Conservation (phyloP, 1,284 basidiomycete genomes). For the Clitocybe nebularis region DNA sequence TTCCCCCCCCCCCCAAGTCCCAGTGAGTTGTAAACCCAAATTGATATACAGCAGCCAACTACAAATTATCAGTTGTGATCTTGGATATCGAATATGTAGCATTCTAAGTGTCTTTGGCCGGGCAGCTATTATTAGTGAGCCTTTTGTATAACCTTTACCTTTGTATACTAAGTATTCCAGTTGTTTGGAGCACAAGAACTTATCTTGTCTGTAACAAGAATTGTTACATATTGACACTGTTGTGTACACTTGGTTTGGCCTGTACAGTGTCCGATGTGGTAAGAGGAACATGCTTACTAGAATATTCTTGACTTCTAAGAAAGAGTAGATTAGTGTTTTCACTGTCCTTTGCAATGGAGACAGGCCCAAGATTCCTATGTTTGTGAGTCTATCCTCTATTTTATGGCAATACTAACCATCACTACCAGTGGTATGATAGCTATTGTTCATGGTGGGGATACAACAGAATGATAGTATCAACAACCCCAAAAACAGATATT, state of each 20-base stretch:
- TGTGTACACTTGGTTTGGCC: slow-evolving; percentile 23
- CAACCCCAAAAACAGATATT: slow-evolving; percentile 23
- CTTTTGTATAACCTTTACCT: not conserved
- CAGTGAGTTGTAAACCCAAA: not conserved
- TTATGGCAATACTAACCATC: too few species aligned
- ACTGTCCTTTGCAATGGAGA: slow-evolving; percentile 15
- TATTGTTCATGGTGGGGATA: too few species aligned
- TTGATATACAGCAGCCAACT: not conserved
- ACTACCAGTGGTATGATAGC: too few species aligned
- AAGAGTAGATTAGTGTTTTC: slow-evolving; percentile 13
- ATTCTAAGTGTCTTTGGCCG: slow-evolving; percentile 16
- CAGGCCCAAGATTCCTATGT: slow-evolving; percentile 14
- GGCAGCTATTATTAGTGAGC: slow-evolving; percentile 25
- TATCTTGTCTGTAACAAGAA: slow-evolving; percentile 29
- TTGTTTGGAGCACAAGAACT: slow-evolving; percentile 27
- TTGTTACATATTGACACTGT: slow-evolving; percentile 20
- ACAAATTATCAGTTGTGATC: slow-evolving; percentile 14
- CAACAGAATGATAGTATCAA: not conserved
- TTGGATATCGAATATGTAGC: slow-evolving; percentile 14
- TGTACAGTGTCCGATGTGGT: slow-evolving; percentile 28
- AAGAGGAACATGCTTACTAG: too few species aligned
- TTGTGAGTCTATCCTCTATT: slow-evolving; percentile 1
- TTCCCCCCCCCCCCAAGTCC: not conserved
- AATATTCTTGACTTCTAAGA: too few species aligned
- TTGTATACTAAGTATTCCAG: slow-evolving; percentile 12